Evolutionary conservation across 2,329 filamentous ascomycete genomes (phyloP), one percentile per base, ranked within the genome.

Genomic region (Triangularia verruculosa): DNA sequence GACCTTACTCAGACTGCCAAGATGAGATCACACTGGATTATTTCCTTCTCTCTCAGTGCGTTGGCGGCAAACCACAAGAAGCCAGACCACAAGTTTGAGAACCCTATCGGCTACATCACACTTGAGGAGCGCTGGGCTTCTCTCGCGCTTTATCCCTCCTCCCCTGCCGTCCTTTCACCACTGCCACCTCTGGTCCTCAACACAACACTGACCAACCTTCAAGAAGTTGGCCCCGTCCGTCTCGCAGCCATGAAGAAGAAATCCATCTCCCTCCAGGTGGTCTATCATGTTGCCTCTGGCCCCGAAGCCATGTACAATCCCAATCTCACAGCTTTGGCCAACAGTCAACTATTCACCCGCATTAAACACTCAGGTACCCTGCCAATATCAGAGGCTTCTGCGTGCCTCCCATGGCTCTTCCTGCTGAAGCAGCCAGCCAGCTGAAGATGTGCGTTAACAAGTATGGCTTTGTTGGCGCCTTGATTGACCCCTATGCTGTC

Each of bases 381-480:
- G 65, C 34, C 17, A 57, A n/a, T 7, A 71, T 74, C 43, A 69
- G 68, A 15, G 68, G 66, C 1, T 73, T 76, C 32, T 74, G 74
- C 25, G 70, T 64, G 32, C 68, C 63, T 69, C 75, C 56, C 68
- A 79, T 72, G 73, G 63, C 24, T 62, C 70, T 67, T 6, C 72
- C 73, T 9, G 53, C 72, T 67, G 73, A 78, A 73, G 77, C 80
- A 72, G 76, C 81, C 72, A 62, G 62, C 7, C 78, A 79, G 69
- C 67, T 80, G 64, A 68, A 69, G 53, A 73, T 78, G 7, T 79
- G 78, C 65, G 74, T 84, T 1, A 71, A 68, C 3, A 70, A 80
- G 55, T 72, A 79, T n/a, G 74, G 75, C 2, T 82, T 84, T 62
- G 74, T 81, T 3, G 81, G 82, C 0, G 79, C 80, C 1, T 71